phyloP scores from a whole-genome alignment of 1,284 basidiomycete species.

The Cutaneotrichosporon sp. region DNA sequence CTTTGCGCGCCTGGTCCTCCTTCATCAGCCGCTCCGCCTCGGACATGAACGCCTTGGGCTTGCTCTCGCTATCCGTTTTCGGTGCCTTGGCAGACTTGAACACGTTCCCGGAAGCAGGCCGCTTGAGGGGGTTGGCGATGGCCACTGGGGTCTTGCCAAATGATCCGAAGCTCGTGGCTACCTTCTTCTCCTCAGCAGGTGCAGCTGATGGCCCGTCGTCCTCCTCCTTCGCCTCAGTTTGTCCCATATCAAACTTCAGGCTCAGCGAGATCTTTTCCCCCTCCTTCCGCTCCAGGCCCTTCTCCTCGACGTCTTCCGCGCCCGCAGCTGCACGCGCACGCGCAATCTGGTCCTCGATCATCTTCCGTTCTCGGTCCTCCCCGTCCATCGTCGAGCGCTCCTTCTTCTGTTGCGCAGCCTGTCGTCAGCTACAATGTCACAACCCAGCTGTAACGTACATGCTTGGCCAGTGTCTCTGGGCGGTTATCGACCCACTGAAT shows the following conservation, averaged over 20 bases:
- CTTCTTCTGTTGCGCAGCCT: slow-evolving; percentile 87
- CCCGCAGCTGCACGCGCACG: slow-evolving; percentile 56
- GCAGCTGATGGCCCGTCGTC: slow-evolving; percentile 10
- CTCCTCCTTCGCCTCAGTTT: slow-evolving; percentile 23
- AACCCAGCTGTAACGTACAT: slow-evolving; percentile 55
- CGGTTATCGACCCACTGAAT: slow-evolving; percentile 95
- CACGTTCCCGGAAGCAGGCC: slow-evolving; percentile 56
- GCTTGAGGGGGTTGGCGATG: slow-evolving; percentile 45
- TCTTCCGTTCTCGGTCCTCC: slow-evolving; percentile 83
- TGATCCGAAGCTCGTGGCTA: slow-evolving; percentile 1
- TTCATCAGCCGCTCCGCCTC: slow-evolving; percentile 78
- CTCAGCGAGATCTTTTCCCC: slow-evolving; percentile 50
- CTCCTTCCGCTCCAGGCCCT: slow-evolving; percentile 64
- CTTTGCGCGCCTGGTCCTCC: slow-evolving; percentile 79
- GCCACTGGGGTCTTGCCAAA: slow-evolving; percentile 1
- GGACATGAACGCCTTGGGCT: slow-evolving; percentile 57
- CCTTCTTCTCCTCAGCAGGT: slow-evolving; percentile 2
- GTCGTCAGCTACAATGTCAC: slow-evolving; percentile 11
- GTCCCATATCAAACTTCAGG: slow-evolving; percentile 28
- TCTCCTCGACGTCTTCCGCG: slow-evolving; percentile 36
- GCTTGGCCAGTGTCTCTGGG: slow-evolving; percentile 85
- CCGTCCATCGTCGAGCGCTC: slow-evolving; percentile 87
- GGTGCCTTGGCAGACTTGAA: slow-evolving; percentile 57
- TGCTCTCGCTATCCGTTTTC: slow-evolving; percentile 46
- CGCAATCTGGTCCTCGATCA: slow-evolving; percentile 92